Evolutionary conservation across 192 early-diverging fungal genomes (phyloP).

Genomic region (Gonapodya prolifera): DNA sequence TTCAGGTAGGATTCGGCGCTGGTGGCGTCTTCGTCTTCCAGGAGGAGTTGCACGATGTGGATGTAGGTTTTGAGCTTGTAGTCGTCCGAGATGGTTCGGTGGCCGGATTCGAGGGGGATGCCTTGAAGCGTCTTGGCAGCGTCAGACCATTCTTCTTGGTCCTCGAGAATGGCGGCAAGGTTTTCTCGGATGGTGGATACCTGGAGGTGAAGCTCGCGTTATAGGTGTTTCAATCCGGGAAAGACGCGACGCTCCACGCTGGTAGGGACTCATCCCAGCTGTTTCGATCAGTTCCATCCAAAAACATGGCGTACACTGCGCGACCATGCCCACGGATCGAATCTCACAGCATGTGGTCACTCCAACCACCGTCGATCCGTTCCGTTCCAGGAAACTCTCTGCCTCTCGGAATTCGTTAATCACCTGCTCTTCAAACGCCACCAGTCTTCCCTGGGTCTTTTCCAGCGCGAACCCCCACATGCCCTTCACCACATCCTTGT

Average conservation of each 20-base stretch:
- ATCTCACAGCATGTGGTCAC: no score
- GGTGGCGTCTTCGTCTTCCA: constrained; percentile 71
- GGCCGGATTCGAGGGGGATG: constrained; percentile 83
- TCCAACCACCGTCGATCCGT: no score
- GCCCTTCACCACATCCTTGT: constrained; percentile 22
- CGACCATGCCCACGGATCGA: no score
- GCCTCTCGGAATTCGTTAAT: not conserved
- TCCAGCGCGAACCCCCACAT: constrained; percentile 55
- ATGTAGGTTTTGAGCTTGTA: constrained; percentile 74
- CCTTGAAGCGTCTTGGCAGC: constrained; percentile 78
- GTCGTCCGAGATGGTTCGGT: constrained; percentile 44
- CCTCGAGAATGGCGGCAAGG: constrained; percentile 58
- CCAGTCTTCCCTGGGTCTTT: constrained; percentile 54
- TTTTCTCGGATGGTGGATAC: constrained; percentile 61
- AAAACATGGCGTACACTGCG: not conserved
- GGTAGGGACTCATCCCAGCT: not conserved
- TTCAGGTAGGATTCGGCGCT: constrained; percentile 72
- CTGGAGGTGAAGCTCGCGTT: not conserved
- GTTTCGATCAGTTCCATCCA: not conserved
- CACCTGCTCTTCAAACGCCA: constrained; percentile 77
- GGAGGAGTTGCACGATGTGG: constrained; percentile 67
- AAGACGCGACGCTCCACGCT: not conserved
- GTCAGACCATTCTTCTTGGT: constrained; percentile 65
- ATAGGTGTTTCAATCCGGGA: not conserved
- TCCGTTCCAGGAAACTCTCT: no score